Base-by-base conservation (phyloP, 345 rosid genomes). In the Eucalyptus dawsonii region DNA sequence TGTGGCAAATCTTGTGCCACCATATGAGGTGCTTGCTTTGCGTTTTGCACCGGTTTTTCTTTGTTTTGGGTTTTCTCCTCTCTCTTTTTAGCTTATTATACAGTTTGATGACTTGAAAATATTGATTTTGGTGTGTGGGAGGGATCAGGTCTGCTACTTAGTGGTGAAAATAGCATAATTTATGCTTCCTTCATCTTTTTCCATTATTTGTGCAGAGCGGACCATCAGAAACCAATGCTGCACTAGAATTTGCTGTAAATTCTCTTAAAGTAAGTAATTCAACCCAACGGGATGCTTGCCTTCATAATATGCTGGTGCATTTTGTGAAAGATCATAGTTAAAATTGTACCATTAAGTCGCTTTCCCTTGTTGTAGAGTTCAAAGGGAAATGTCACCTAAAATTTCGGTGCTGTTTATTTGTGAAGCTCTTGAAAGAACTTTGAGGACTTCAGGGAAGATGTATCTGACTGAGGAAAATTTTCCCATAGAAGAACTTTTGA, bases 211-310 rank as follows among this genome's bases (percentile, higher is more conserved):
- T 91, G 87, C 91, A 97, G 99, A 93, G 92, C 90, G 99, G 98
- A 87, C 99, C 99, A 42, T 93, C 98, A 53, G 99, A 98, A 92
- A 96, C 98, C 49, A 97, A 98, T 92, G 99, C 99, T 67, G 99
- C 97, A 21, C 90, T 98, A 69, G 98, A 98, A 93, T 98, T 98
- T 94, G 95, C 99, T 67, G 98, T 97, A 65, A 98, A 98, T 90
- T 21, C 93, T 81, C 97, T 98, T 86, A 86, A 94, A 58, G 99
- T 96, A 91, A 93, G 98, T 92, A 31, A 51, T 89, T 87, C 72
- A 87, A 27, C 65, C 47, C 14, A 17, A 40, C 6, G 11, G 60
- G 80, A 87, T 67, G 80, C 45, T 87, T 86, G 65, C 24, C 53
- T 67, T 76, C 85, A 40, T 76, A 53, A 53, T 37, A 40, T 76